Base-by-base conservation (phyloP, 306 rosid species). In the Quercus wislizeni region DNA sequence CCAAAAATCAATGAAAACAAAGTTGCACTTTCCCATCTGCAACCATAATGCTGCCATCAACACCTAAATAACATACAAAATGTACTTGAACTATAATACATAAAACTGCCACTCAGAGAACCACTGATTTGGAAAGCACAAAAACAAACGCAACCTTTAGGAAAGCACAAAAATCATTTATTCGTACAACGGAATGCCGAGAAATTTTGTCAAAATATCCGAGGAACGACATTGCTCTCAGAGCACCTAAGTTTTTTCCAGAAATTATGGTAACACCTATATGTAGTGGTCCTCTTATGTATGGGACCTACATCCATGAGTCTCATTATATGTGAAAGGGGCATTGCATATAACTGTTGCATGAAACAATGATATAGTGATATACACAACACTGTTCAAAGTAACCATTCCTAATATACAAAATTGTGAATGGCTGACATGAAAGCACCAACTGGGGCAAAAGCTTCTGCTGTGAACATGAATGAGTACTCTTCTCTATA, bases 1-100 rank as follows among this genome's bases (percentile, higher is more conserved):
- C 98, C 97, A 8, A 90, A 80, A 57, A 88, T 81, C 84, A 90
- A 83, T 41, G 94, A 87, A 88, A 93, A 88, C 76, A 91, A 73
- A 78, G 98, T 71, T 76, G 91, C 94, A 87, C 97, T 93, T 85
- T 79, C 94, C 98, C 97, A 93, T 82, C 94, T 93, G 91, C 82
- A 82, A 87, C 83, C 83, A 88, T 77, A 80, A 83, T 79, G 79
- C 86, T 74, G 81, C 76, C 31, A 80, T 93, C 83, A 91, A 86
- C 57, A 79, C 84, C 84, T 76, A 78, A 85, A 33, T 74, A 72
- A 52, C 76, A 80, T 75, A 74, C 33, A 76, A 75, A 71, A 73
- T 71, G 71, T 74, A 75, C 69, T 73, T 67, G 51, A 73, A 84
- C 82, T 14, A 73, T 31, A 33, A 78, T 27, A 55, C 49, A 59